Conservation (phyloP, 176 grass and related monocot genomes). For the Thalia dealbata region DNA sequence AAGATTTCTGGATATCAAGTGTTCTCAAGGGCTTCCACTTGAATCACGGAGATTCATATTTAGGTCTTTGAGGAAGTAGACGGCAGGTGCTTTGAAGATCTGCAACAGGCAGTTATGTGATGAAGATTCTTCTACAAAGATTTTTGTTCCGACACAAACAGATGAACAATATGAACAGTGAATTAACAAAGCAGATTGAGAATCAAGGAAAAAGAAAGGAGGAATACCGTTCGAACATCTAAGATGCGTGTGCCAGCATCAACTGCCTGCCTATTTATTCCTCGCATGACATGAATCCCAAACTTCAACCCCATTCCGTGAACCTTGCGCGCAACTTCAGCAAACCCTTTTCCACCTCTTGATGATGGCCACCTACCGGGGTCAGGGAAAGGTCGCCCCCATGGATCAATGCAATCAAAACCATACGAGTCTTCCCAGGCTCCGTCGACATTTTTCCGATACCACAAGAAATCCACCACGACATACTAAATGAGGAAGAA, state of each 20-base stretch:
- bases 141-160: too few relatives aligned
- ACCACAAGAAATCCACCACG: slow-evolving; percentile 85
- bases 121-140: too few relatives aligned
- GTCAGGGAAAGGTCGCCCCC: slow-evolving; percentile 78
- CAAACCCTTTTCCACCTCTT: slow-evolving; percentile 46
- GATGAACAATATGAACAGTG: slow-evolving; percentile 3
- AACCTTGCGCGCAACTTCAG: slow-evolving; percentile 47
- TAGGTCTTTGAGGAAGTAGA: neutral
- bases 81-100: neutral
- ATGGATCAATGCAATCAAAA: slow-evolving; percentile 65
- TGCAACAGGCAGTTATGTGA: neutral
- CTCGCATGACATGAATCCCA: slow-evolving; percentile 90
- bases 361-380: slow-evolving; percentile 72
- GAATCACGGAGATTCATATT: neutral
- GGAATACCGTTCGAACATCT: slow-evolving; percentile 51
- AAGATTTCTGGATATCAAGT: neutral
- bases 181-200: neutral
- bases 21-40: neutral
- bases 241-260: slow-evolving; percentile 48
- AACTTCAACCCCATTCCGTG: slow-evolving; percentile 85
- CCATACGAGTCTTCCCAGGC: slow-evolving; percentile 55
- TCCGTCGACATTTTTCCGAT: slow-evolving; percentile 57
- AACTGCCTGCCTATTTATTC: slow-evolving; percentile 63
- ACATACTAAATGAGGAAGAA: slow-evolving; percentile 34
- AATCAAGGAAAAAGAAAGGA: slow-evolving; percentile 11